Conservation (phyloP, 768 basidiomycete genomes). For the Phaeotremella skinneri region DNA sequence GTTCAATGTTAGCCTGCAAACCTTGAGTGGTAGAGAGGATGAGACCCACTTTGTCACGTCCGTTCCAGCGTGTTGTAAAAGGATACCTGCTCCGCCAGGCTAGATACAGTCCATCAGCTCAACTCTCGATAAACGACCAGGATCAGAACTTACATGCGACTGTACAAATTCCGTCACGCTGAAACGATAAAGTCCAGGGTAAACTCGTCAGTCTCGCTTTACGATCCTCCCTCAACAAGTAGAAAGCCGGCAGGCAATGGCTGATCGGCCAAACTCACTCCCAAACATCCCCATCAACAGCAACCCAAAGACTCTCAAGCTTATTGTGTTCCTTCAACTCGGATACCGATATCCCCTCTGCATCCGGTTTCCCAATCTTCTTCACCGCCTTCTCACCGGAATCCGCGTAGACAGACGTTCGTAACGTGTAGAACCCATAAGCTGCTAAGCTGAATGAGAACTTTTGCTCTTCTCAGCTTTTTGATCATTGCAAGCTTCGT, state of each 20-base stretch:
- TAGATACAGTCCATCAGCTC: no score
- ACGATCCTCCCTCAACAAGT: no score
- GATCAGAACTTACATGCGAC: slow-evolving; percentile 17
- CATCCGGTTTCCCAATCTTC: background rate
- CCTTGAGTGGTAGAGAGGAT: background rate
- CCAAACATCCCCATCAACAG: slow-evolving; percentile 39
- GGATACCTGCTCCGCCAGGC: slow-evolving; percentile 32
- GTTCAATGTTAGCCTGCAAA: background rate
- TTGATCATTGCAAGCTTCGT: no score
- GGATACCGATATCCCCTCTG: background rate
- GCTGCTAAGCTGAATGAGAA: background rate
- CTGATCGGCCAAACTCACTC: slow-evolving; percentile 15
- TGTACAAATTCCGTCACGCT: slow-evolving; percentile 28
- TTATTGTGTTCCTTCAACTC: slow-evolving; percentile 30
- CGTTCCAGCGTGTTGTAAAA: slow-evolving; percentile 29
- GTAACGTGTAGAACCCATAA: background rate
- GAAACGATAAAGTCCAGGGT: background rate
- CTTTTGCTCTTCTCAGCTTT: background rate
- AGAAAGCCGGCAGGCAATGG: no score
- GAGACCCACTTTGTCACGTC: slow-evolving; percentile 23
- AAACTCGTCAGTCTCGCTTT: background rate
- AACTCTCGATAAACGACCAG: background rate
- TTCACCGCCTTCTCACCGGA: background rate
- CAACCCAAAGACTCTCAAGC: slow-evolving; percentile 34
- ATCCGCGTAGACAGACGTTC: background rate